Evolutionary conservation across 2,329 filamentous ascomycete genomes (phyloP), one percentile per base, ranked within the genome.

Genomic region (Lasiodiplodia hormozganensis): DNA sequence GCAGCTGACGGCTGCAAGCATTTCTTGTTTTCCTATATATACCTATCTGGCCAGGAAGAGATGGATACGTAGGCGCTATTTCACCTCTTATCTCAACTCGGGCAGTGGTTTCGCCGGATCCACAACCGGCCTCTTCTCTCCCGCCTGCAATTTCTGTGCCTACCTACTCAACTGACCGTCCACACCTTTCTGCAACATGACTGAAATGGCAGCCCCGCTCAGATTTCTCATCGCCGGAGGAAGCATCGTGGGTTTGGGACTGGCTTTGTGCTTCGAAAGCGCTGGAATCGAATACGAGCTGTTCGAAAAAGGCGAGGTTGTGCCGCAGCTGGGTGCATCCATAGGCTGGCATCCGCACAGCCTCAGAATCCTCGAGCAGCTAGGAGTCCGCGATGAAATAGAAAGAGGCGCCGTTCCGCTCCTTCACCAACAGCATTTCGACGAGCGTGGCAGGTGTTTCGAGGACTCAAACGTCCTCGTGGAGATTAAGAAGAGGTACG

Each of bases 321-420:
- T 34, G 3, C 38, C 53, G 25, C 51, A 66, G 18, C 31, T 52
- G 18, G 64, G 64, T 11, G 64, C 64, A 21, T 40, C 64, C 21
- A 71, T 74, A 14, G 72, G 67, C 1, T 18, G 74, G 1, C 38
- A 67, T 3, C 70, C 73, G 2, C 66, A 68, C 28, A 70, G 67
- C 23, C 65, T 52, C 11, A 71, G 73, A 18, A 69, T 75, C 40
- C 69, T 76, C 18, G 74, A 75, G 36, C 73, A 75, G n/a, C 70
- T 74, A 23, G 73, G 73, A 8, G 69, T 58, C 4, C 40, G 54
- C n/a, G 34, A 58, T 1, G 54, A 58, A 2, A 58, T 38, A 2
- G 11, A 4, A 3, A 4, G 18, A 8, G 70, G 31, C 69, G 70
- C 4, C 14, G 21, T 49, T 6, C 34, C 54, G 21, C n/a, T 58